Evolutionary conservation across 2,329 filamentous ascomycete genomes (phyloP).

Genomic region (Cercospora janseana): DNA sequence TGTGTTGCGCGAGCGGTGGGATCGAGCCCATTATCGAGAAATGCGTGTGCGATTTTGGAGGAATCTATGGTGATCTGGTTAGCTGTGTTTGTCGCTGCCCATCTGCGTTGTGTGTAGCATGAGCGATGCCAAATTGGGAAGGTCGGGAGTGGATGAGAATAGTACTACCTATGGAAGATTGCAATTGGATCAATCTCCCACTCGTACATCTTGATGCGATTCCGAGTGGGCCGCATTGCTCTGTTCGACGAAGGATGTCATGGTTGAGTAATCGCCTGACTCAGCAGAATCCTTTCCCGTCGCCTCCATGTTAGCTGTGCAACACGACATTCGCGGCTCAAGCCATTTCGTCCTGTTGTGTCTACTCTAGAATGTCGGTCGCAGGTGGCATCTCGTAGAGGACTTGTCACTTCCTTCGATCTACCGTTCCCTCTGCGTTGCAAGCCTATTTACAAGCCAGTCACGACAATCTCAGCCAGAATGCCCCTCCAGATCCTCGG

Average conservation of each 20-base stretch:
- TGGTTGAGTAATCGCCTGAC: constrained; percentile 3
- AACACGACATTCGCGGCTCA: no score
- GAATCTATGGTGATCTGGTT: not conserved
- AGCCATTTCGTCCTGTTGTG: no score
- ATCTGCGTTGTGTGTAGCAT: constrained; percentile 7
- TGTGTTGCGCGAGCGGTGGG: not conserved
- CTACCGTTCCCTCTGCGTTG: not conserved
- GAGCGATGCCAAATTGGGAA: constrained; percentile 4
- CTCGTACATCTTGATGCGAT: not conserved
- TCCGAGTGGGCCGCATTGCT: not conserved
- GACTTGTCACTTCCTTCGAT: not conserved
- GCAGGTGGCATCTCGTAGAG: no score
- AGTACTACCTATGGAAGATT: not conserved
- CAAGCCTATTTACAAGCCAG: no score
- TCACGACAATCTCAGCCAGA: constrained; percentile 5
- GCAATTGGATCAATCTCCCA: constrained; percentile 1
- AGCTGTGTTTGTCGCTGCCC: not conserved
- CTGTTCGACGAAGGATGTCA: not conserved
- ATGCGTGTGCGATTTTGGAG: not conserved
- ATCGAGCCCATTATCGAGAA: not conserved
- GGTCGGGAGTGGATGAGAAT: not conserved
- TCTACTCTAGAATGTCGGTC: no score
- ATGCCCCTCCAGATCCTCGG: constrained; percentile 63
- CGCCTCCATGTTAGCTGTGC: not conserved
- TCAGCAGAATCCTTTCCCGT: not conserved